Conservation (phyloP, 371 early-diverging fungal genomes). For the Cokeromyces recurvatus region DNA sequence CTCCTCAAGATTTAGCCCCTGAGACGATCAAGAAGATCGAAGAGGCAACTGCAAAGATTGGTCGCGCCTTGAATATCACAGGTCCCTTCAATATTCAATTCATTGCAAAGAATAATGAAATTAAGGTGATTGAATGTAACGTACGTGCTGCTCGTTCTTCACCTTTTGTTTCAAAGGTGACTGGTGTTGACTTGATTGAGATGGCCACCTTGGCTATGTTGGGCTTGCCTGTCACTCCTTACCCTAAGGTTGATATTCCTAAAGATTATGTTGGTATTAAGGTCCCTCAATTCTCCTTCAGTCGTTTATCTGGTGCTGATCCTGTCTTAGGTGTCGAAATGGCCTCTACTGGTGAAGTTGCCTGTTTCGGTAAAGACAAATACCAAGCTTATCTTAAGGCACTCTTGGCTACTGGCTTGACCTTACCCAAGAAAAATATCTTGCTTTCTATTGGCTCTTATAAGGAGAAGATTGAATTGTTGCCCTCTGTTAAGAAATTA, state of each 20-base stretch:
- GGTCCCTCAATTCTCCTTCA: conserved; percentile 96
- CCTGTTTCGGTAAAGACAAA: conserved; percentile 93
- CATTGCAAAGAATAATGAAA: conserved; percentile 91
- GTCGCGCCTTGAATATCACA: conserved; percentile 86
- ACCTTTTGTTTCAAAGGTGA: conserved; percentile 94
- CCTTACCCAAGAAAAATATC: conserved; percentile 87
- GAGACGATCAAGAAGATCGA: conserved; percentile 86
- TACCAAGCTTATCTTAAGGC: conserved; percentile 96
- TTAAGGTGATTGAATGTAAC: conserved; percentile 97
- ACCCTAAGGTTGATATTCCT: conserved; percentile 58
- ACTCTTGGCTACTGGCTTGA: conserved; percentile 85
- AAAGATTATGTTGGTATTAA: conserved; percentile 85
- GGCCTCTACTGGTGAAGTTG: conserved; percentile 98
- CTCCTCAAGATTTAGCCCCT: conserved; percentile 88
- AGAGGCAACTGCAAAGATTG: conserved; percentile 84
- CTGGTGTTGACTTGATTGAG: conserved; percentile 88
- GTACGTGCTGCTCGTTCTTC: conserved; percentile 93
- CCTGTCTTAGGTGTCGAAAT: conserved; percentile 96
- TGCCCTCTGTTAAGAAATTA: conserved; percentile 79
- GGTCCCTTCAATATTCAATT: conserved; percentile 99
- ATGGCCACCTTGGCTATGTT: conserved; percentile 91
- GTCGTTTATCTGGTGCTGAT: conserved; percentile 92
- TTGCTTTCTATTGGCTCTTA: conserved; percentile 90
- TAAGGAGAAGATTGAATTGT: conserved; percentile 92
- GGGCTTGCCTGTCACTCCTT: conserved; percentile 65